Conservation (phyloP, 2,329 filamentous ascomycete genomes). For the Thielaviopsis ethacetica region DNA sequence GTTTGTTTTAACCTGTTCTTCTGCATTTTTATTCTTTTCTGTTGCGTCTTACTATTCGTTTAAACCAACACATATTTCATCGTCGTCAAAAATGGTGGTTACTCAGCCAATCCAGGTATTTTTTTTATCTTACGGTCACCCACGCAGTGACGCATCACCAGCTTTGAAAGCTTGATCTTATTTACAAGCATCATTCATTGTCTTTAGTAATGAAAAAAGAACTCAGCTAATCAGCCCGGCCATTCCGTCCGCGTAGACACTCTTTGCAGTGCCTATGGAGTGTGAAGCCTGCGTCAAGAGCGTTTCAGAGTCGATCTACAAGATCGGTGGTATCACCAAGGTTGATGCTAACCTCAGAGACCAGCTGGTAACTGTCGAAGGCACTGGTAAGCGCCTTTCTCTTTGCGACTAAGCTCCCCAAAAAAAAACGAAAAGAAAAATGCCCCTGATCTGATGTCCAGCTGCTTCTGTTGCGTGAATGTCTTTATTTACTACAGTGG, state of each 20-base stretch:
- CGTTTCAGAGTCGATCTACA: constrained; percentile 62
- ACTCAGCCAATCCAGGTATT: constrained; percentile 16
- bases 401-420: neutral
- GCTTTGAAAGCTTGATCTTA: neutral
- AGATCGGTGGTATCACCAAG: constrained; percentile 64
- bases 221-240: neutral
- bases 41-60: neutral
- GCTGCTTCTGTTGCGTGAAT: neutral
- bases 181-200: neutral
- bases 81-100: constrained; percentile 14
- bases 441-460: neutral
- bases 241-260: constrained; percentile 41
- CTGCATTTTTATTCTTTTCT: neutral
- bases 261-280: constrained; percentile 87
- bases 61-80: neutral
- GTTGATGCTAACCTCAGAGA: constrained; percentile 69
- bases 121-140: neutral
- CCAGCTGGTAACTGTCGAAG: constrained; percentile 71
- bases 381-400: constrained; percentile 43
- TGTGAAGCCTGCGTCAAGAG: constrained; percentile 81
- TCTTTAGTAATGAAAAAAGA: neutral
- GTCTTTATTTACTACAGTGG: neutral
- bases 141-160: neutral
- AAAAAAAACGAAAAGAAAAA: too few relatives aligned
- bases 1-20: neutral